Percentiles rank a stretch among this genome's conserved stretches.
Conservation (phyloP, 169 alveolate species). For the Ophryocystis elektroscirrha region DNA sequence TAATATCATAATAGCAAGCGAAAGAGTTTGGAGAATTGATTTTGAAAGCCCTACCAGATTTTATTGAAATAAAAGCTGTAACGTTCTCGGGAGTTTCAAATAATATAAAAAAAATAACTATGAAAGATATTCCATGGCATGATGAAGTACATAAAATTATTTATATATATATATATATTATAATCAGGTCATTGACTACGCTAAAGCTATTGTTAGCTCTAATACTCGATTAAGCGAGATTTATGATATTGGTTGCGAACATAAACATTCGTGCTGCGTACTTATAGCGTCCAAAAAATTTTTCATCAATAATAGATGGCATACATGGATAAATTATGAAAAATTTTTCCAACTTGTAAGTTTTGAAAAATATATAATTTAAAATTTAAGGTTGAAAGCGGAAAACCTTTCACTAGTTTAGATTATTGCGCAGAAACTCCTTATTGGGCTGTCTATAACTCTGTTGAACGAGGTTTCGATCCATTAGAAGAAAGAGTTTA, state of each 20-base stretch:
- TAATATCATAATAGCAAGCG: neutral
- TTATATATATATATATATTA: neutral
- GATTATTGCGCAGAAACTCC: constrained; percentile 57
- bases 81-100: constrained; percentile 58
- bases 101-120: constrained; percentile 42
- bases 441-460: constrained; percentile 52
- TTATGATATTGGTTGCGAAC: constrained; percentile 54
- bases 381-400: neutral
- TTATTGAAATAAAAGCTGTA: constrained; percentile 58
- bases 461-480: constrained; percentile 51
- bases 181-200: neutral
- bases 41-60: constrained; percentile 43
- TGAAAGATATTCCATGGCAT: constrained; percentile 52
- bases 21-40: constrained; percentile 42
- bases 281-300: constrained; percentile 32
- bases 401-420: constrained; percentile 23
- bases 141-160: constrained; percentile 28
- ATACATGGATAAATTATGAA: constrained; percentile 58
- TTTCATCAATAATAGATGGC: constrained; percentile 47
- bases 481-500: constrained; percentile 41
- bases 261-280: constrained; percentile 55
- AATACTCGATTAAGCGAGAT: neutral
- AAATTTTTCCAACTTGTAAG: constrained; percentile 40
- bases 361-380: neutral
- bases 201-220: neutral